These are phyloP conservation scores for Venturia nashicola DNA, from an alignment of 2,329 filamentous ascomycete species.

Conservation along the genomic window DNA sequence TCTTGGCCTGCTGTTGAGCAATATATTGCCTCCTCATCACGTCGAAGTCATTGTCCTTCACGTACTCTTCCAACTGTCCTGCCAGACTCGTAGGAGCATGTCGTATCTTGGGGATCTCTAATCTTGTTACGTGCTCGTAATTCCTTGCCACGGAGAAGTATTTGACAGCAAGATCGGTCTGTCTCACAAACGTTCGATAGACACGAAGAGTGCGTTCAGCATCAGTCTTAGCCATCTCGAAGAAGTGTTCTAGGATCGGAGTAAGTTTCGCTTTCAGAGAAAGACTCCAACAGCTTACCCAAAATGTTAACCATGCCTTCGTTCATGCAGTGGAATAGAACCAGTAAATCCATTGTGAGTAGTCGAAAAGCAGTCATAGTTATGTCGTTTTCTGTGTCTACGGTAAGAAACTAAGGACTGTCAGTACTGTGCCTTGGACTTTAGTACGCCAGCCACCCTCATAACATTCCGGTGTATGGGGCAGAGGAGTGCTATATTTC, in stretches of 20 bases:
- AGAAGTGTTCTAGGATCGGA: slow-evolving; percentile 65
- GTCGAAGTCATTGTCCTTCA: slow-evolving; percentile 91
- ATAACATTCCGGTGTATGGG: neutral
- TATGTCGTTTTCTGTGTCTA: slow-evolving; percentile 92
- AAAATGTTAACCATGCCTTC: slow-evolving; percentile 95
- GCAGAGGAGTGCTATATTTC: neutral
- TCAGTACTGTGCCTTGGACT: neutral
- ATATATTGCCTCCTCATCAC: slow-evolving; percentile 85
- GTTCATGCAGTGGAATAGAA: slow-evolving; percentile 89
- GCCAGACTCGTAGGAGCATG: slow-evolving; percentile 89
- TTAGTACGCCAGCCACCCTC: neutral
- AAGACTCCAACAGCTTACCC: slow-evolving; percentile 41
- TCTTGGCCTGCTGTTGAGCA: slow-evolving; percentile 68
- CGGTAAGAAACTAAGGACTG: slow-evolving; percentile 57
- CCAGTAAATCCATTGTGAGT: slow-evolving; percentile 77
- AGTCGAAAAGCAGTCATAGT: slow-evolving; percentile 87
- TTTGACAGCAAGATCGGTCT: slow-evolving; percentile 85
- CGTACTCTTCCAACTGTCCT: slow-evolving; percentile 82
- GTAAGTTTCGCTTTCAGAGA: slow-evolving; percentile 14
- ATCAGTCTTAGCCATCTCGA: slow-evolving; percentile 92
- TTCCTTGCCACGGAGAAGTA: slow-evolving; percentile 79
- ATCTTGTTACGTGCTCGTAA: slow-evolving; percentile 80
- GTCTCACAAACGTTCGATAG: slow-evolving; percentile 81
- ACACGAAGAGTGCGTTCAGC: slow-evolving; percentile 85
- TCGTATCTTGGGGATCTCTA: slow-evolving; percentile 94